Evolutionary conservation across 2,329 filamentous ascomycete species (phyloP), one percentile per base, ranked within the genome.

Genomic region (Ophiostoma pallidulum): DNA sequence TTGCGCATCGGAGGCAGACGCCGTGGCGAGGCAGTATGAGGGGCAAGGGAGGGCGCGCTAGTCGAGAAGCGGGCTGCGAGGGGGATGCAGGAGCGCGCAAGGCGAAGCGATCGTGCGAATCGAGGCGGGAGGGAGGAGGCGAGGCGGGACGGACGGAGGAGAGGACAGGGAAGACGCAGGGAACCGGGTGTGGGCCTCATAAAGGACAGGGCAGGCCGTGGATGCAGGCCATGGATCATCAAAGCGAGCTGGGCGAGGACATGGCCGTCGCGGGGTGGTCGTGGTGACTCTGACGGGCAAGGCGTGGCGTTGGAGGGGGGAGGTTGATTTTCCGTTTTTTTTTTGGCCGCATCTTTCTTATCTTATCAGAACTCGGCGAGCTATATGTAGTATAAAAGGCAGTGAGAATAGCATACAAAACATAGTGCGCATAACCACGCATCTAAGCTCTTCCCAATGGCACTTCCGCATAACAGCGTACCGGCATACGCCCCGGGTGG

Each of bases 211-310:
- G 16, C 4, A 32, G 38, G 35, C 39, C 31, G 33, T 18, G 8
- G 9, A 8, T 8, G 6, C 12, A 16, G 38, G 42, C 32, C 32
- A 20, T 9, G 4, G 13, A 26, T 22, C 36, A 39, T 14, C 19
- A 20, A 19, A 9, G 18, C 29, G n/a, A 39, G 13, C 9, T 12
- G 22, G 12, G 13, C 13, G 35, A 12, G 28, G 18, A 8, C 47
- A 40, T 39, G 2, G 41, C 22, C 10, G 41, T 7, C 8, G 8
- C n/a, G 16, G n/a, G 8, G 47, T 33, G 14, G 26, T 36, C 36
- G 26, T 32, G 47, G 42, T 49, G 47, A 49, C 41, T 49, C 47
- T 40, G 45, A 6, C 41, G 47, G 47, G 31, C 13, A 33, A 13
- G 31, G 6, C 14, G 31, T 33, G 31, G n/a, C 31, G 31, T 5